A percentile compares a stretch with the other conserved stretches of the same genome.
Conservation (phyloP, 768 basidiomycete species). For the Phaffia australis region DNA sequence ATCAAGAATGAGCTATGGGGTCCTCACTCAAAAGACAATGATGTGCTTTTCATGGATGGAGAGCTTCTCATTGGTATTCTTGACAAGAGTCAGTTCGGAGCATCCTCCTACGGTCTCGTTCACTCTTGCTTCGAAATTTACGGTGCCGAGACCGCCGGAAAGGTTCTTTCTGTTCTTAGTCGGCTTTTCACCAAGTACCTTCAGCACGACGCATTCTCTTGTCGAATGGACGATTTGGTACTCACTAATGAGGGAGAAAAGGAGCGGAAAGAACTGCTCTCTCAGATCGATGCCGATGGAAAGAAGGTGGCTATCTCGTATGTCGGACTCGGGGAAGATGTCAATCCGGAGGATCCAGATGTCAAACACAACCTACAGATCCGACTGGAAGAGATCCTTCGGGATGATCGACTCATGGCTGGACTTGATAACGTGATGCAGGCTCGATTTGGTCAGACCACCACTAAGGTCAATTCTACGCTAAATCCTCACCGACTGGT, state of each 20-base stretch:
- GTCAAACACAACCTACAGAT: conserved; percentile 38
- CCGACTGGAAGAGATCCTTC: conserved; percentile 79
- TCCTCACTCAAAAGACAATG: conserved; percentile 51
- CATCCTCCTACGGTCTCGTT: conserved; percentile 87
- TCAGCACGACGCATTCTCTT: conserved; percentile 93
- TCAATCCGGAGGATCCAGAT: conserved; percentile 37
- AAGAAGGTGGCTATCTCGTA: conserved; percentile 74
- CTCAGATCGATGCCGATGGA: conserved; percentile 59
- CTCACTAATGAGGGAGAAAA: conserved; percentile 71
- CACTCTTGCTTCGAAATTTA: conserved; percentile 96
- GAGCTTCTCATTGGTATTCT: conserved; percentile 86
- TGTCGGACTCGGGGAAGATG: conserved; percentile 46
- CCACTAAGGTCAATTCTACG: conserved; percentile 75
- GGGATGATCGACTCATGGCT: conserved; percentile 95
- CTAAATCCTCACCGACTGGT: conserved; percentile 77
- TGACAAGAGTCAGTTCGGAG: conserved; percentile 96
- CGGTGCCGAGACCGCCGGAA: conserved; percentile 76
- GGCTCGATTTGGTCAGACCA: conserved; percentile 53
- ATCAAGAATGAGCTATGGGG: conserved; percentile 74
- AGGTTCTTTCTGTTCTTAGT: conserved; percentile 81
- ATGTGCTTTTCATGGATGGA: conserved; percentile 81
- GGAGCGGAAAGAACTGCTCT: conserved; percentile 56
- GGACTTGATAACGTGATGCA: conserved; percentile 59
- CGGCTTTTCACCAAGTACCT: conserved; percentile 94
- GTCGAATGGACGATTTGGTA: conserved; percentile 95